Percentiles rank a stretch among this genome's conserved stretches.
Evolutionary conservation across 192 early-diverging fungal genomes (phyloP).

Genomic region (Kappamyces sp.): DNA sequence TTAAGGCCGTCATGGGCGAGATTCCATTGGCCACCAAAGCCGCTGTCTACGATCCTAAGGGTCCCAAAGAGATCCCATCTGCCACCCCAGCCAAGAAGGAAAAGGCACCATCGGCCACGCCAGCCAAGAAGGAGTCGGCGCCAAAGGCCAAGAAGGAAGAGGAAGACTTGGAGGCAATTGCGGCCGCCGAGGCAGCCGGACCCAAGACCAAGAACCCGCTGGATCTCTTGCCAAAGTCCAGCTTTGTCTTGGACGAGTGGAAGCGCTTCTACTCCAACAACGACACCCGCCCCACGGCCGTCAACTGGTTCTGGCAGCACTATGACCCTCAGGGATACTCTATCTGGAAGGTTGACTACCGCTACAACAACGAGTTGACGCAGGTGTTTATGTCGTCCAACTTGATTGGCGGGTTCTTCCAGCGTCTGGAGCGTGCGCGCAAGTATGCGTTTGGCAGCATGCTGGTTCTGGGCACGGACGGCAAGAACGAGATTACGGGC

Average conservation of each 20-base stretch:
- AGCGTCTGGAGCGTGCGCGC: constrained; percentile 83
- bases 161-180: constrained; percentile 44
- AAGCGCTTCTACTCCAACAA: constrained; percentile 98
- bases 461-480: constrained; percentile 73
- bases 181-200: constrained; percentile 45
- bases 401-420: constrained; percentile 88
- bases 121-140: constrained; percentile 46
- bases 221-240: constrained; percentile 77
- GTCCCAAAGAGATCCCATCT: background rate
- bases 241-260: constrained; percentile 86
- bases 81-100: background rate
- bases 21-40: constrained; percentile 61
- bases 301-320: constrained; percentile 93
- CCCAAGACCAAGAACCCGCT: constrained; percentile 90
- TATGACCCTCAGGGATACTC: constrained; percentile 83
- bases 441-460: constrained; percentile 94
- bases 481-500: constrained; percentile 85
- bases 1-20: constrained; percentile 76
- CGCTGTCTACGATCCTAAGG: constrained; percentile 24
- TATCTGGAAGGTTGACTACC: constrained; percentile 89
- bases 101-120: constrained; percentile 24
- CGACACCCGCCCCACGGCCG: constrained; percentile 75
- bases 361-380: constrained; percentile 92
- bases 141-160: constrained; percentile 23
- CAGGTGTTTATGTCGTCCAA: constrained; percentile 88